Conservation (phyloP, 2,329 filamentous ascomycete species). For the Epichloe elymi region DNA sequence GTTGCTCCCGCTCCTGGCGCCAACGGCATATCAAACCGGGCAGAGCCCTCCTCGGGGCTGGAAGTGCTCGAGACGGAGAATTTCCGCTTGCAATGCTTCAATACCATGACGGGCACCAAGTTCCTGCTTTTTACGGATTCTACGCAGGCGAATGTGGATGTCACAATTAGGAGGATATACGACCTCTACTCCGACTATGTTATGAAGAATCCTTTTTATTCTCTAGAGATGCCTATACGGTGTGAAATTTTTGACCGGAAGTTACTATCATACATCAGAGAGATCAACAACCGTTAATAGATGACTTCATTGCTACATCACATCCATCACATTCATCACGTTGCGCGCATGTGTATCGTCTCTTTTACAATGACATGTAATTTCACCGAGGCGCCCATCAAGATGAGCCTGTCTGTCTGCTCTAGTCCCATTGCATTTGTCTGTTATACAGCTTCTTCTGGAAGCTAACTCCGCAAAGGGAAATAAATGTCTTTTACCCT, state of each 20-base stretch:
- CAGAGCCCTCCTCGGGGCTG: slow-evolving; percentile 60
- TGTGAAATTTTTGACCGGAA: slow-evolving; percentile 93
- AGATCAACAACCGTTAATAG: slow-evolving; percentile 45
- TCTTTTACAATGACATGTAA: no score
- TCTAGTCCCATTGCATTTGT: not conserved
- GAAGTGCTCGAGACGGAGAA: slow-evolving; percentile 90
- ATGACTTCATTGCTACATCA: not conserved
- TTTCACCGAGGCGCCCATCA: no score
- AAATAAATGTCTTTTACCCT: slow-evolving; percentile 15
- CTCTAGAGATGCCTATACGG: slow-evolving; percentile 90
- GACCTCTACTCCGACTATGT: slow-evolving; percentile 94
- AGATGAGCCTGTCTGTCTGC: not conserved
- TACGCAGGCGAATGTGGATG: slow-evolving; percentile 75
- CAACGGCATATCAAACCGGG: slow-evolving; percentile 31
- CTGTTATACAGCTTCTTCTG: slow-evolving; percentile 20
- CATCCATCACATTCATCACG: not conserved
- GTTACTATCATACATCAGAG: slow-evolving; percentile 66
- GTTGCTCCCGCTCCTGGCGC: slow-evolving; percentile 21
- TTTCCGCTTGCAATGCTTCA: slow-evolving; percentile 93
- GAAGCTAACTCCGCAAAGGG: slow-evolving; percentile 6
- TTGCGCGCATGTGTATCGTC: no score
- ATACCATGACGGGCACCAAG: slow-evolving; percentile 85
- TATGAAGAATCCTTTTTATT: slow-evolving; percentile 99
- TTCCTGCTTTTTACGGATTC: slow-evolving; percentile 91
- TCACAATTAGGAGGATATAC: slow-evolving; percentile 73